These are phyloP conservation scores for Hansenula lynferdii DNA, from an alignment of 1,139 yeast genomes.

Conservation along the genomic window DNA sequence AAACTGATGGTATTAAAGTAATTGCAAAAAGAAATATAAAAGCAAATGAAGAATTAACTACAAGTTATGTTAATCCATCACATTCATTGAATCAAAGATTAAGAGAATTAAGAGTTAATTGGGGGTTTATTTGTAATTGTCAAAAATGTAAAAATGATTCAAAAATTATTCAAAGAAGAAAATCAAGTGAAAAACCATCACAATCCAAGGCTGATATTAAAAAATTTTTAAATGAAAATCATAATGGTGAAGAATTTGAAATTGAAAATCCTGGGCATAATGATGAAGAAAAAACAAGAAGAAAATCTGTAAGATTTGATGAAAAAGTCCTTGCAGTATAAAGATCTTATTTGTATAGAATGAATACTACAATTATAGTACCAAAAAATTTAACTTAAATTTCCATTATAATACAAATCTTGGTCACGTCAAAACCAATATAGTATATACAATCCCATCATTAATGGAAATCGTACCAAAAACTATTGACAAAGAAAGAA, in stretches of 20 bases:
- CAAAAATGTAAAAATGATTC: conserved; percentile 56
- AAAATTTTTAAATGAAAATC: conserved; percentile 38
- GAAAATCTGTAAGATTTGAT: conserved; percentile 73
- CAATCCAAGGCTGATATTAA: conserved; percentile 36
- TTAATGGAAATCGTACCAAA: too few species aligned
- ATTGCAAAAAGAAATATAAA: conserved; percentile 53
- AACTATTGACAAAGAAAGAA: too few species aligned
- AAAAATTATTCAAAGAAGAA: conserved; percentile 21
- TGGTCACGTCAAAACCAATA: too few species aligned
- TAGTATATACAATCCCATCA: too few species aligned
- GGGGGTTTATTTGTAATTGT: conserved; percentile 81
- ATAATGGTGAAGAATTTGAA: conserved; percentile 43
- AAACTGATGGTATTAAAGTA: conserved; percentile 53
- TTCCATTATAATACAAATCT: too few species aligned
- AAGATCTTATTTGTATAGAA: too few species aligned
- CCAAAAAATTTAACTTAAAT: too few species aligned
- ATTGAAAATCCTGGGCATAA: conserved; percentile 36
- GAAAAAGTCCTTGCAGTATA: conserved; percentile 51
- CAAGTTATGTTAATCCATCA: conserved; percentile 67
- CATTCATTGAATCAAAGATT: conserved; percentile 62
- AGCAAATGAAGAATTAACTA: conserved; percentile 63
- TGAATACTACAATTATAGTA: too few species aligned
- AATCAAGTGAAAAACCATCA: conserved; percentile 16
- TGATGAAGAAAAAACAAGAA: conserved; percentile 38
- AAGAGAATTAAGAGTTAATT: conserved; percentile 64